Evolutionary conservation across 106 monocot species (phyloP), one percentile per base, ranked within the genome.

Genomic region (Cymbidium sinense): DNA sequence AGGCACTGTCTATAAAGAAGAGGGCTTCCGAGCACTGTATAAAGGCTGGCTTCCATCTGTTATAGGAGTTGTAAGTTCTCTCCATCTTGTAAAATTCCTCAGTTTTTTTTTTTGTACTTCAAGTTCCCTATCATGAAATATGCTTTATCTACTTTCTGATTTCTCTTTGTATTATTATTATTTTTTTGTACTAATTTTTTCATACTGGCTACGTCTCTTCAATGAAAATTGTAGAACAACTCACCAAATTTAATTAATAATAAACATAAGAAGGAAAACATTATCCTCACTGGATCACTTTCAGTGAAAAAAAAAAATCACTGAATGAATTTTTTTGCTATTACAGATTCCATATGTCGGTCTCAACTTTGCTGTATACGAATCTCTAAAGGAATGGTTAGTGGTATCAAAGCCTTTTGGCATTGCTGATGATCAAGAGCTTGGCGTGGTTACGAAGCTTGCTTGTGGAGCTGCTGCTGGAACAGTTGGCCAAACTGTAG

Each of bases 1-100:
- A 73, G 67, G 81, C 21, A 93, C 87, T 0, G 89, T 96, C 33
- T 93, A 86, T 39, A 78, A 90, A 1, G 79, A 91, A 80, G 93
- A 93, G 89, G 91, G 96, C 27, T 96, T 96, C 61, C 86, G 91
- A 50, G 93, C 96, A 64, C 70, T 96, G 34, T 96, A 96, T 77
- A 96, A 93, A 86, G 96, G 93, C 71, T 96, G 96, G 96, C 96
- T 96, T 88, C 96, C 96, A 35, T 96, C 96, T 23, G 89, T 96
- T 43, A 96, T 93, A 71, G 96, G 96, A 91, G 93, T 96, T 35
- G 93, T 93, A 91, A 84, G 93, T 83, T 79, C 43, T 75, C 35
- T 28, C 44, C 71, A 21, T 21, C 20, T 5, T 71, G 36, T 71
- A 15, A 47, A 47, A 2, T 47, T 47, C 13, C 47, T 47, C 47